These are phyloP conservation scores for Pichia manshurica DNA, from an alignment of 805 yeast genomes.

Conservation along the genomic window DNA sequence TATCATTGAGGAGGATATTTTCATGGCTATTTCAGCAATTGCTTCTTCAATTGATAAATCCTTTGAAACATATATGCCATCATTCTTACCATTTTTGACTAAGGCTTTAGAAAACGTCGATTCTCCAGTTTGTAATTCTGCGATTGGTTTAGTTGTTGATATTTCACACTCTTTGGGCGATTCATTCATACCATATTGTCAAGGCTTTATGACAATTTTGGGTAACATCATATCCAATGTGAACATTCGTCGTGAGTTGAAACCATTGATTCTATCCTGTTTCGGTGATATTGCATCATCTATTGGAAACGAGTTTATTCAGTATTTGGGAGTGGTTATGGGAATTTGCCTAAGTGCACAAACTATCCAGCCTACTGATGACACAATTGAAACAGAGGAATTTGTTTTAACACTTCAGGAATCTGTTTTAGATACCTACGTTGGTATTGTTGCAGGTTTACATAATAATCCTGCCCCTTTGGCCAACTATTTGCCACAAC, in stretches of 20 bases:
- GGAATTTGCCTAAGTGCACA: slow-evolving; percentile 66
- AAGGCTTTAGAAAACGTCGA: slow-evolving; percentile 78
- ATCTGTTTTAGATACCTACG: slow-evolving; percentile 91
- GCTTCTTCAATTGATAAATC: slow-evolving; percentile 71
- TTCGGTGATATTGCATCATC: slow-evolving; percentile 95
- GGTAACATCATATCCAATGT: slow-evolving; percentile 65
- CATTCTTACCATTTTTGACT: slow-evolving; percentile 77
- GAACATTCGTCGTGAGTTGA: slow-evolving; percentile 69
- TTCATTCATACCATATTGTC: slow-evolving; percentile 65
- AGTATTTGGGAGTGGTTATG: slow-evolving; percentile 76
- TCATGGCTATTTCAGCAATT: slow-evolving; percentile 85
- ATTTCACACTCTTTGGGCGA: slow-evolving; percentile 82
- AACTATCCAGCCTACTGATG: slow-evolving; percentile 53
- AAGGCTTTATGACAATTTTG: slow-evolving; percentile 76
- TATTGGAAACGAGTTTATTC: slow-evolving; percentile 70
- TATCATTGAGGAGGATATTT: slow-evolving; percentile 84
- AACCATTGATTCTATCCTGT: slow-evolving; percentile 84
- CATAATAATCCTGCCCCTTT: slow-evolving; percentile 61
- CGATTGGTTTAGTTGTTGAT: slow-evolving; percentile 94
- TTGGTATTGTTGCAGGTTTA: slow-evolving; percentile 91
- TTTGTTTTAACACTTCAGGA: slow-evolving; percentile 69
- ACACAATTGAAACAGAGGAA: slow-evolving; percentile 69
- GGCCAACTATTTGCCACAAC: slow-evolving; percentile 57
- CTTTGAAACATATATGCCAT: slow-evolving; percentile 71
- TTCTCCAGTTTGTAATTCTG: slow-evolving; percentile 77